These are phyloP conservation scores for Metarhizium guizhouense DNA, from an alignment of 2,329 filamentous ascomycete species.

Conservation along the genomic window DNA sequence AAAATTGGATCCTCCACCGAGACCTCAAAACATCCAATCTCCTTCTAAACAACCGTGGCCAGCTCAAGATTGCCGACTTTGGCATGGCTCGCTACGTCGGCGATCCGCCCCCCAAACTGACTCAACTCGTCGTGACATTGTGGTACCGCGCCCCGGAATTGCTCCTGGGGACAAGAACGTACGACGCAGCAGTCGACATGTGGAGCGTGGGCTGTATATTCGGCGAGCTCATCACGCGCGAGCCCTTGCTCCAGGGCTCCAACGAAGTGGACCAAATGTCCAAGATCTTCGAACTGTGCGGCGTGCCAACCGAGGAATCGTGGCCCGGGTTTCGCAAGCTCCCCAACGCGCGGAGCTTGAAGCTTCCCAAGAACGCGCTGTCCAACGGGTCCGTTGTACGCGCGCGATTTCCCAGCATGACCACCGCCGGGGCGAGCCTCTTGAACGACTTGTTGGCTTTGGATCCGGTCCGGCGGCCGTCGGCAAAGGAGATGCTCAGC, in stretches of 20 bases:
- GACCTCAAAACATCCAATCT: slow-evolving; percentile 93
- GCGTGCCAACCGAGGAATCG: slow-evolving; percentile 68
- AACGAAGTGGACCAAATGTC: slow-evolving; percentile 89
- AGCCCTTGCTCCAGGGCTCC: slow-evolving; percentile 75
- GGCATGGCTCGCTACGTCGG: slow-evolving; percentile 92
- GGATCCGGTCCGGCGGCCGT: slow-evolving; percentile 63
- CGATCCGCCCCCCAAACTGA: slow-evolving; percentile 69
- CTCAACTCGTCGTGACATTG: slow-evolving; percentile 87
- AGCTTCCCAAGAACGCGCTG: slow-evolving; percentile 46
- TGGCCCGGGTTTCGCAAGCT: slow-evolving; percentile 86
- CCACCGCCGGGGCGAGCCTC: slow-evolving; percentile 61
- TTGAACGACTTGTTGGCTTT: slow-evolving; percentile 63
- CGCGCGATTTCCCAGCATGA: slow-evolving; percentile 73
- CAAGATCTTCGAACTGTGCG: slow-evolving; percentile 83
- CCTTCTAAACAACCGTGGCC: slow-evolving; percentile 88
- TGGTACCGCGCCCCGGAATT: slow-evolving; percentile 95
- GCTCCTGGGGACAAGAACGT: slow-evolving; percentile 68
- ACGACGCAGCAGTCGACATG: slow-evolving; percentile 75
- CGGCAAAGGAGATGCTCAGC: slow-evolving; percentile 62
- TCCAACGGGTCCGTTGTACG: slow-evolving; percentile 50
- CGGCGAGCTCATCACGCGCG: slow-evolving; percentile 75
- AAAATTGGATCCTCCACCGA: slow-evolving; percentile 83
- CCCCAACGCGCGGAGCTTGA: slow-evolving; percentile 75
- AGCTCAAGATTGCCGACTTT: slow-evolving; percentile 94
- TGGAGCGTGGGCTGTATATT: slow-evolving; percentile 97